Conservation (phyloP, 805 yeast species). For the Yamadazyma akitaensis region DNA sequence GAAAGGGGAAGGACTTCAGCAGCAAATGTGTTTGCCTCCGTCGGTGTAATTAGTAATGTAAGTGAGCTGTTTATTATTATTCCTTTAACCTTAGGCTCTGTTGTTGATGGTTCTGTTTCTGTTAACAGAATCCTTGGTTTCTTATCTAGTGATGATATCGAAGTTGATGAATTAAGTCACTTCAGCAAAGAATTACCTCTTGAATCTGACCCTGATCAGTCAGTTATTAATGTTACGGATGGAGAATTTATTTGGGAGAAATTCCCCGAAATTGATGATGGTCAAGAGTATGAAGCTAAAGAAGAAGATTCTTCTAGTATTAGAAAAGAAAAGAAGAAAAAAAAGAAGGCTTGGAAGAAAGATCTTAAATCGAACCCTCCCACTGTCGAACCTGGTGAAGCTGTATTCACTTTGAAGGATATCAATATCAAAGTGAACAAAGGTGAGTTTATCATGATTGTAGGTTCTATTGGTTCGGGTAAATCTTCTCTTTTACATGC, state of each 20-base stretch:
- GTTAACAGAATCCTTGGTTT: constrained; percentile 53
- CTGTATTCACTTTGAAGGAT: constrained; percentile 20
- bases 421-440: constrained; percentile 22
- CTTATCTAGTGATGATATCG: constrained; percentile 42
- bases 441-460: constrained; percentile 33
- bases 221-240: constrained; percentile 7
- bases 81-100: constrained; percentile 64
- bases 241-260: constrained; percentile 12
- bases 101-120: constrained; percentile 64
- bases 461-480: constrained; percentile 36
- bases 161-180: constrained; percentile 18
- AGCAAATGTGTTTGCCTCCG: constrained; percentile 65
- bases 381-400: neutral
- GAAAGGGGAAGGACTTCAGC: constrained; percentile 39
- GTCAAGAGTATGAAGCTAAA: constrained; percentile 4
- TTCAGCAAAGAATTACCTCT: constrained; percentile 22
- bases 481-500: constrained; percentile 36
- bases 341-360: neutral
- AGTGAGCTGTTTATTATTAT: constrained; percentile 59
- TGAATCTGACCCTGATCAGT: constrained; percentile 7
- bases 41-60: constrained; percentile 60
- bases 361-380: neutral
- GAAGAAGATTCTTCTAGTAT: neutral
- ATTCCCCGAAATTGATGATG: constrained; percentile 13
- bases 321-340: constrained; percentile 3